These are phyloP conservation scores for Malassezia obtusa DNA, from an alignment of 1,284 basidiomycete species.

Conservation along the genomic window DNA sequence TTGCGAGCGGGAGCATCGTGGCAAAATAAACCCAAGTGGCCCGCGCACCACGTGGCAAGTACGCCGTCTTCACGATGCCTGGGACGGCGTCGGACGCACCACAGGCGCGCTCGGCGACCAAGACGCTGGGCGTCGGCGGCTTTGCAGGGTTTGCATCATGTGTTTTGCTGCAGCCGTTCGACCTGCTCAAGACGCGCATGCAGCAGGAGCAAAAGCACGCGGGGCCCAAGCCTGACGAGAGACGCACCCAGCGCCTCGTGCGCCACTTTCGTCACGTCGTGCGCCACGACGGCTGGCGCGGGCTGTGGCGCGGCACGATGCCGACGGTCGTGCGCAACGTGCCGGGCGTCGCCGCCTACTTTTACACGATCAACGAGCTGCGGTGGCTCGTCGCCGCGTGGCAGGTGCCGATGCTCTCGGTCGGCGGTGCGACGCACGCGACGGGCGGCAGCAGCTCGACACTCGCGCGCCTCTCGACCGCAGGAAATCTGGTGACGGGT, in stretches of 20 bases:
- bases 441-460: conserved; percentile 57
- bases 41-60: background rate
- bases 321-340: conserved; percentile 44
- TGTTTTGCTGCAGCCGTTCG: conserved; percentile 43
- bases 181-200: conserved; percentile 45
- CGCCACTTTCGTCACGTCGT: conserved; percentile 4
- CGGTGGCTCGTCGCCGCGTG: conserved; percentile 24
- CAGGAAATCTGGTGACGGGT: conserved; percentile 81
- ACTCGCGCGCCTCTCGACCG: conserved; percentile 57
- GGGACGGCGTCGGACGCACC: background rate
- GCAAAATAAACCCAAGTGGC: background rate
- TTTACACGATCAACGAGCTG: conserved; percentile 42
- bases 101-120: conserved; percentile 5
- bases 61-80: background rate
- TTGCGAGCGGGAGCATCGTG: conserved; percentile 12
- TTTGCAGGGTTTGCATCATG: conserved; percentile 41
- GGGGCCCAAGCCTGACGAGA: background rate
- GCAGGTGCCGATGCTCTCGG: conserved; percentile 32
- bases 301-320: conserved; percentile 43
- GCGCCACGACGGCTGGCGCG: conserved; percentile 23
- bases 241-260: conserved; percentile 10
- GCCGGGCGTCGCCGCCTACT: conserved; percentile 46
- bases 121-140: conserved; percentile 39
- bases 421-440: conserved; percentile 72
- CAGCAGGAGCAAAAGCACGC: conserved; percentile 24